phyloP scores from a whole-genome alignment of 179 eudicot species.

The Drosera spatulata region DNA sequence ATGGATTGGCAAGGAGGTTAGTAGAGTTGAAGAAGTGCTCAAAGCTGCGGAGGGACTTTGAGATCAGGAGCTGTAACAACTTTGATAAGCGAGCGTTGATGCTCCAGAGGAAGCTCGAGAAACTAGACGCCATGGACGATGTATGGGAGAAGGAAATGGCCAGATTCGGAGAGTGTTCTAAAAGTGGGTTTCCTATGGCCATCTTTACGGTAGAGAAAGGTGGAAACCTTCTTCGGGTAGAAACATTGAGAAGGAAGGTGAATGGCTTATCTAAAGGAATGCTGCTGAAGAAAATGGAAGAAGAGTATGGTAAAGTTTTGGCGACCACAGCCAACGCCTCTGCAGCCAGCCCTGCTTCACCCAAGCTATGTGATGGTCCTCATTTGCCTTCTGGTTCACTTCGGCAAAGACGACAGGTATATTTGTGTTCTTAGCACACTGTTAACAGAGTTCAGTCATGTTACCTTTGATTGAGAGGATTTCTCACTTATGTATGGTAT shows the following conservation, averaged over 20 bases:
- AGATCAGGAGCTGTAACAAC: conserved; percentile 32
- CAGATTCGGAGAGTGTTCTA: conserved; percentile 24
- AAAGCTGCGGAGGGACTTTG: conserved; percentile 20
- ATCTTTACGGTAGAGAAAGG: conserved; percentile 51
- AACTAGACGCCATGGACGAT: conserved; percentile 38
- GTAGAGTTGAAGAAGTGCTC: conserved; percentile 41
- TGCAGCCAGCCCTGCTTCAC: conserved; percentile 39
- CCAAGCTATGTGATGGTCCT: conserved; percentile 43
- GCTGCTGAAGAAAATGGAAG: conserved; percentile 58
- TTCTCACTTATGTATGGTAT: not conserved
- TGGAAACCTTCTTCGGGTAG: conserved; percentile 45
- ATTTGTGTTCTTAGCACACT: too few relatives aligned
- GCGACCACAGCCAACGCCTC: conserved; percentile 18
- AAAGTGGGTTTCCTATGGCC: too few relatives aligned
- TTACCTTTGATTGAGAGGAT: not conserved
- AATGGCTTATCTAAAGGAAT: conserved; percentile 69
- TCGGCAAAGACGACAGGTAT: conserved; percentile 38
- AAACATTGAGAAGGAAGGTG: conserved; percentile 50
- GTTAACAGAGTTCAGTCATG: too few relatives aligned
- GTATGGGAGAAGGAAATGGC: conserved; percentile 57
- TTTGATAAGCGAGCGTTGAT: conserved; percentile 51
- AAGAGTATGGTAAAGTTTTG: conserved; percentile 26
- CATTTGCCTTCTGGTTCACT: conserved; percentile 25
- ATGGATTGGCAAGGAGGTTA: conserved; percentile 55
- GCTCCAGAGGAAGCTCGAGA: conserved; percentile 39